Percentiles rank a stretch among this genome's conserved stretches.
These are phyloP conservation scores for Mycena alexandri DNA, from an alignment of 768 basidiomycete species.

Conservation along the genomic window DNA sequence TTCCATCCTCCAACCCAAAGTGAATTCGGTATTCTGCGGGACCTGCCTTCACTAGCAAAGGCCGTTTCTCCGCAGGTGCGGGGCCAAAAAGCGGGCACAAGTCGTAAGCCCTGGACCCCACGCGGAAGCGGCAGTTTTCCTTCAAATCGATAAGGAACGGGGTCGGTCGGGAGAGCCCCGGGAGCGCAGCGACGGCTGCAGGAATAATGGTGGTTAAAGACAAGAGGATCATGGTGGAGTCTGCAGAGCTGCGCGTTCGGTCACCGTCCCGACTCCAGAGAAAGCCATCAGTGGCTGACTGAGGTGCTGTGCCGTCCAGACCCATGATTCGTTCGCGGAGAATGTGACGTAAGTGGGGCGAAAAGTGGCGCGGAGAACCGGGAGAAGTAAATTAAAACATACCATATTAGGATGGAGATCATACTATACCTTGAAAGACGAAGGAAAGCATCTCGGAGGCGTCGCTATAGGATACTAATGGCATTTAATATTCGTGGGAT, in stretches of 20 bases:
- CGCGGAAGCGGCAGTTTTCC: slow-evolving; percentile 21
- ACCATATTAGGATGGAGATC: slow-evolving; percentile 17
- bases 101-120: slow-evolving; percentile 17
- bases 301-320: slow-evolving; percentile 15
- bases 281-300: slow-evolving; percentile 25
- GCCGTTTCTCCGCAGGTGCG: slow-evolving; percentile 7
- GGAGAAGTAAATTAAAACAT: slow-evolving; percentile 21
- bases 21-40: slow-evolving; percentile 7
- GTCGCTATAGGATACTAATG: too few species aligned
- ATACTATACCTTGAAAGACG: too few species aligned
- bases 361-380: neutral
- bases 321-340: slow-evolving; percentile 15
- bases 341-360: slow-evolving; percentile 19
- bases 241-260: slow-evolving; percentile 16
- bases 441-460: too few species aligned
- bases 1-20: neutral
- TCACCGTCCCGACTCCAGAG: slow-evolving; percentile 1
- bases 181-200: slow-evolving; percentile 21
- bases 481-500: too few species aligned
- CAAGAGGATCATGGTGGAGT: slow-evolving; percentile 31
- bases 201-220: slow-evolving; percentile 16
- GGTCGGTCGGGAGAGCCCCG: slow-evolving; percentile 11
- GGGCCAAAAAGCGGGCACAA: slow-evolving; percentile 19
- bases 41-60: slow-evolving; percentile 3
- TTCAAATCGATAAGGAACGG: slow-evolving; percentile 23